Percentiles rank a stretch among this genome's conserved stretches.
Evolutionary conservation across 2,329 filamentous ascomycete genomes (phyloP).

Genomic region (Macrophomina tecta): DNA sequence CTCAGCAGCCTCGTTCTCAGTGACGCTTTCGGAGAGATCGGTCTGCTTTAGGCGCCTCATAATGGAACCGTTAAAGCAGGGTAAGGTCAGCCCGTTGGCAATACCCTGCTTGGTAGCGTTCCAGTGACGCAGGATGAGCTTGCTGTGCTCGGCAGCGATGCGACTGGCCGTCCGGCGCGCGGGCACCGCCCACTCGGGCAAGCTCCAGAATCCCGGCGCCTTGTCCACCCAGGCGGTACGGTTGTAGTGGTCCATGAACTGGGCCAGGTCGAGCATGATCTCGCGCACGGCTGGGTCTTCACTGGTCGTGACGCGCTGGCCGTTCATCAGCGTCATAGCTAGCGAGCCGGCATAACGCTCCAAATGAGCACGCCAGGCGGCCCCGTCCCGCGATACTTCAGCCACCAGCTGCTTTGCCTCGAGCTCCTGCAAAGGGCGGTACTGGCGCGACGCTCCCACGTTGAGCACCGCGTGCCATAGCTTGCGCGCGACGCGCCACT

Average conservation of each 20-base stretch:
- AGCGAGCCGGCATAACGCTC: constrained; percentile 4
- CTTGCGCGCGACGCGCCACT: constrained; percentile 26
- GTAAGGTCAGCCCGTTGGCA: constrained; percentile 2
- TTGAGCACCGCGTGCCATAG: constrained; percentile 27
- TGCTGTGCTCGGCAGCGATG: constrained; percentile 45
- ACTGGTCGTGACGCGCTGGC: not conserved
- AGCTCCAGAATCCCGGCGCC: constrained; percentile 51
- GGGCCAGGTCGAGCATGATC: not conserved
- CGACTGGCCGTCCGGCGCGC: constrained; percentile 43
- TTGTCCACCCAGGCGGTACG: constrained; percentile 45
- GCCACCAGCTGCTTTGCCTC: constrained; percentile 18
- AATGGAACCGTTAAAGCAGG: constrained; percentile 9
- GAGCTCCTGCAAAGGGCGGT: constrained; percentile 25
- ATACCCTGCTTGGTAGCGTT: constrained; percentile 31
- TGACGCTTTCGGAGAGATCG: not conserved
- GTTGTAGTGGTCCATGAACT: not conserved
- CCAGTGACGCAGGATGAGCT: constrained; percentile 33
- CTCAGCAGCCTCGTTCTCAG: constrained; percentile 5
- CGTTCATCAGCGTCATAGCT: constrained; percentile 22
- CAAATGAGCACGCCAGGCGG: not conserved
- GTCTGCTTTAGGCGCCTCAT: not conserved
- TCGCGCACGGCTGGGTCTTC: not conserved
- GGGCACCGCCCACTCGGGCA: constrained; percentile 45
- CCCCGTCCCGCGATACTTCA: not conserved
- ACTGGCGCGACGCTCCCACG: constrained; percentile 21